phyloP scores from a whole-genome alignment of 139 green algal genomes.

The Chloropicon primus region DNA sequence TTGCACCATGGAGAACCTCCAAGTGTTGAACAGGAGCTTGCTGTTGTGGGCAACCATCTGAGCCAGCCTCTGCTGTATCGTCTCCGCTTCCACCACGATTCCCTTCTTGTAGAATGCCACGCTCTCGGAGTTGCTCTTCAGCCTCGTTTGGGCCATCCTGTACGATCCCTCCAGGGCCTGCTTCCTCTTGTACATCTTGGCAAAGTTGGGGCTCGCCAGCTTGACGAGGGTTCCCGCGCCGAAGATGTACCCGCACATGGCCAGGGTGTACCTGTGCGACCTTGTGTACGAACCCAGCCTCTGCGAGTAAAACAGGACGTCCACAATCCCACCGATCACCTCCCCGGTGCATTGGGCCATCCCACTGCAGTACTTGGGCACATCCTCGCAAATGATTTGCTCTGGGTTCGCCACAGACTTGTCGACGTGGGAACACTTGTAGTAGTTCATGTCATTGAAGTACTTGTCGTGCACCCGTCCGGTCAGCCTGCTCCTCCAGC shows the following conservation, averaged over 20 bases:
- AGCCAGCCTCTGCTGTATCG: conserved; percentile 12
- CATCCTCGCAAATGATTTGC: conserved; percentile 55
- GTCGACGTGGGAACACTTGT: conserved; percentile 58
- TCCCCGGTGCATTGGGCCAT: conserved; percentile 36
- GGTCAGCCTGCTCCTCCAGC: conserved; percentile 41
- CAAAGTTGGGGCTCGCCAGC: conserved; percentile 40
- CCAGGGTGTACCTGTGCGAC: conserved; percentile 46
- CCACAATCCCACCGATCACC: conserved; percentile 25
- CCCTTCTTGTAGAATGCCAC: conserved; percentile 34
- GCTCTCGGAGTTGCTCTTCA: conserved; percentile 34
- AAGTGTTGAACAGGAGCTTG: conserved; percentile 39
- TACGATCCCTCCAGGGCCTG: conserved; percentile 30
- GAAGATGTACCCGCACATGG: conserved; percentile 47
- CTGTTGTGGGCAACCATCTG: conserved; percentile 1
- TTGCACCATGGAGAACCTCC: conserved; percentile 50
- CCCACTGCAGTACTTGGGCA: conserved; percentile 36
- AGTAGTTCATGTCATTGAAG: conserved; percentile 58
- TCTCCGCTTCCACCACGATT: not conserved
- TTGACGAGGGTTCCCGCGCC: conserved; percentile 29
- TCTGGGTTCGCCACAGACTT: conserved; percentile 37
- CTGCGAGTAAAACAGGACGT: conserved; percentile 45
- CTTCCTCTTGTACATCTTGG: conserved; percentile 38
- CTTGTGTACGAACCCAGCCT: conserved; percentile 37
- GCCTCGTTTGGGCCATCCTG: conserved; percentile 29
- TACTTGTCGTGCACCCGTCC: conserved; percentile 35